A percentile compares a stretch with the other conserved stretches of the same genome.
Conservation (phyloP, 2,329 filamentous ascomycete genomes). For the Xylariomycetidae sp. region DNA sequence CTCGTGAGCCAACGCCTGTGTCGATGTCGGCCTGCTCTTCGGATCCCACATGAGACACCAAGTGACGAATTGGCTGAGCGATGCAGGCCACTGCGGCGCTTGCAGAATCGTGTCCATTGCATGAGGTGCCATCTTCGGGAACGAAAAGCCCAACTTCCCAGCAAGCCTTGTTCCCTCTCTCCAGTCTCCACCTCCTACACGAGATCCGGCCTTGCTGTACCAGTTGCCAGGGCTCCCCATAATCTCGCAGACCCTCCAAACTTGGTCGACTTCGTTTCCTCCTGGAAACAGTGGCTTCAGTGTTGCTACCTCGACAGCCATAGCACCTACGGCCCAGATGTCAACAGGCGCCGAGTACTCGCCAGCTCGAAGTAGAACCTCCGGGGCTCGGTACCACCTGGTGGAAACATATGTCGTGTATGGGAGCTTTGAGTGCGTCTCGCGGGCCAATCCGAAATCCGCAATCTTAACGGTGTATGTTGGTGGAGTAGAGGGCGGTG, state of each 20-base stretch:
- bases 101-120: constrained; percentile 92
- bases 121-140: constrained; percentile 98
- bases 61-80: constrained; percentile 88
- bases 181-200: constrained; percentile 95
- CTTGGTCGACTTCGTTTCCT: constrained; percentile 97
- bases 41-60: constrained; percentile 99
- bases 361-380: constrained; percentile 87
- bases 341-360: constrained; percentile 98
- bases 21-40: constrained; percentile 82
- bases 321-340: constrained; percentile 97
- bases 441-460: constrained; percentile 94
- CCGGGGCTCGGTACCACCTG: constrained; percentile 94
- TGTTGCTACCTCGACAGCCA: constrained; percentile 97
- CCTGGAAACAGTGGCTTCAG: constrained; percentile 95
- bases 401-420: constrained; percentile 99
- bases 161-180: constrained; percentile 88
- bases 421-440: constrained; percentile 92
- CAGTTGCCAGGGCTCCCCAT: constrained; percentile 99
- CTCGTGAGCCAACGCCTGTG: constrained; percentile 90
- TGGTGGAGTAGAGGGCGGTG: constrained; percentile 89
- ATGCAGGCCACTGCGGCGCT: constrained; percentile 83
- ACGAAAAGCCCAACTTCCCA: constrained; percentile 95
- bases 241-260: constrained; percentile 97
- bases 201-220: constrained; percentile 86
- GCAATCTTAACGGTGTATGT: constrained; percentile 97